Conservation (phyloP, 805 yeast genomes). For the Debaryomyces prosopidis region DNA sequence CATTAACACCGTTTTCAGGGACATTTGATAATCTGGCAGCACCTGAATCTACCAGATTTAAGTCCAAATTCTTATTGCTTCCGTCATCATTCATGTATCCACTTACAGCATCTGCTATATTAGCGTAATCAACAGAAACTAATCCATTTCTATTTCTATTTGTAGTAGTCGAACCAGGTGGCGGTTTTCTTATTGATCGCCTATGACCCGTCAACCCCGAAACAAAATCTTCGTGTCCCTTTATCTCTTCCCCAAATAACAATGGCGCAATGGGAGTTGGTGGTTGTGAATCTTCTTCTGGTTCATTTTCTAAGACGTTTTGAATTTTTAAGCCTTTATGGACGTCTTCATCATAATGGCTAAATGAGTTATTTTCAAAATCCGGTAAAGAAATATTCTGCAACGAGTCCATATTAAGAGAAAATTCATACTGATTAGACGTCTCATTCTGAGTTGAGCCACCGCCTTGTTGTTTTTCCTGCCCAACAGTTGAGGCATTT, state of each 20-base stretch:
- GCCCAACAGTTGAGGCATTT: constrained; percentile 16
- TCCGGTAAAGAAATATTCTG: constrained; percentile 29
- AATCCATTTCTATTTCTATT: constrained; percentile 10
- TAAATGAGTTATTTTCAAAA: constrained; percentile 20
- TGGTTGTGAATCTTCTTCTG: constrained; percentile 8
- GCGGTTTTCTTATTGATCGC: constrained; percentile 40
- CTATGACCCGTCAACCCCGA: constrained; percentile 24
- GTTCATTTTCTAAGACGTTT: constrained; percentile 3
- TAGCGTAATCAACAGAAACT: constrained; percentile 28
- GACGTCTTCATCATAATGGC: constrained; percentile 9
- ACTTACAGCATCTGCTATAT: constrained; percentile 32
- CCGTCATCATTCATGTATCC: constrained; percentile 22
- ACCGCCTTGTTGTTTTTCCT: neutral
- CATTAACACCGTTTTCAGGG: neutral
- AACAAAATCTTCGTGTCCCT: constrained; percentile 24
- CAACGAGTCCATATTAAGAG: constrained; percentile 23
- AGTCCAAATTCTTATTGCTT: neutral
- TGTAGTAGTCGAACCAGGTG: constrained; percentile 13
- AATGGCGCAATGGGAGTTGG: constrained; percentile 28
- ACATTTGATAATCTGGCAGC: neutral
- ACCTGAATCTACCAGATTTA: neutral
- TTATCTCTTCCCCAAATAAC: constrained; percentile 18
- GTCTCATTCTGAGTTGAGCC: neutral
- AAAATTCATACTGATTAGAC: neutral
- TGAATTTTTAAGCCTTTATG: neutral